Conservation (phyloP, 805 yeast genomes). For the Saccharomycopsis olivae region DNA sequence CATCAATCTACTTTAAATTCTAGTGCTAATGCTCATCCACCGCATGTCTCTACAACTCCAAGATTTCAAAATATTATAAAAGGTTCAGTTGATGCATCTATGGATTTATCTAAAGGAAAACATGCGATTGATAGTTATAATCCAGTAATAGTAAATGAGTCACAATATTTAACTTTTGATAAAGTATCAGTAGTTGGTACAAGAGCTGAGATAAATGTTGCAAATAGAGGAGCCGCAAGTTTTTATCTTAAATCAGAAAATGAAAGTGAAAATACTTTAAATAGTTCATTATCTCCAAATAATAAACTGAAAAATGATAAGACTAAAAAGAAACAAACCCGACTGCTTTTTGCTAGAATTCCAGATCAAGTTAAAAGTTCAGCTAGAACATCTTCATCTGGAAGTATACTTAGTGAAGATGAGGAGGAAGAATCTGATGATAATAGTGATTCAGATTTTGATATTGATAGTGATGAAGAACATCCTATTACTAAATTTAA, state of each 20-base stretch:
- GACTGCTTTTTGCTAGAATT: too few relatives aligned
- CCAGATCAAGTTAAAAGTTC: not conserved
- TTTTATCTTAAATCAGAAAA: not conserved
- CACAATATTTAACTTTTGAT: too few relatives aligned
- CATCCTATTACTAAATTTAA: conserved; percentile 11
- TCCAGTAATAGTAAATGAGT: too few relatives aligned
- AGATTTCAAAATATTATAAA: too few relatives aligned
- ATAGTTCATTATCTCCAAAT: not conserved
- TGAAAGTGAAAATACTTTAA: not conserved
- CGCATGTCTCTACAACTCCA: too few relatives aligned
- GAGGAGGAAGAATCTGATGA: conserved; percentile 5
- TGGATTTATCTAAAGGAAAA: too few relatives aligned
- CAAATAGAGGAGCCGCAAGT: not conserved
- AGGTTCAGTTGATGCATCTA: too few relatives aligned
- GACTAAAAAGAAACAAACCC: not conserved
- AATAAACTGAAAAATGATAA: not conserved
- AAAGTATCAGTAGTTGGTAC: too few relatives aligned
- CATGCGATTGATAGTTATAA: too few relatives aligned
- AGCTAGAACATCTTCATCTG: conserved; percentile 1
- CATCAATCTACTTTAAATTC: too few relatives aligned
- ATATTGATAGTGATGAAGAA: conserved; percentile 8
- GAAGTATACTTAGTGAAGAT: conserved; percentile 9
- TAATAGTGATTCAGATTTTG: conserved; percentile 6
- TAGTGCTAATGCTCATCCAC: too few relatives aligned
- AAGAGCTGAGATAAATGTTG: too few relatives aligned